These are phyloP conservation scores for Eucalyptus brandiana DNA, from an alignment of 345 rosid genomes.

Conservation along the genomic window DNA sequence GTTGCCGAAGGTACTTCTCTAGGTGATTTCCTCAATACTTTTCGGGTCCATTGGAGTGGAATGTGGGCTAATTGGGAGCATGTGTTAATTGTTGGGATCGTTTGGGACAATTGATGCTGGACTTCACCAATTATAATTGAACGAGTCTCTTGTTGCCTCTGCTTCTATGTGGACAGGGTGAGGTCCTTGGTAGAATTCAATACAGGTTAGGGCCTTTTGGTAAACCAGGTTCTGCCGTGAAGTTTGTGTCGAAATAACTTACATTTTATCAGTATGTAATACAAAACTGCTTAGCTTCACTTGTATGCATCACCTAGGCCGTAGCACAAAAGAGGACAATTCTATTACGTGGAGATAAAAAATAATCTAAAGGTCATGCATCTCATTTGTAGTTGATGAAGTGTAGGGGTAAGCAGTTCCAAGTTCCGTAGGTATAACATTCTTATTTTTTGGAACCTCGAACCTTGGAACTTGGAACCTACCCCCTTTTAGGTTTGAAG, in stretches of 20 bases:
- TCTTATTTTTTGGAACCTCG: no score
- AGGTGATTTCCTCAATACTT: background rate
- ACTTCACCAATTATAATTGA: background rate
- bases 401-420: background rate
- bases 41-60: background rate
- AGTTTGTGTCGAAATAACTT: background rate
- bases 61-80: background rate
- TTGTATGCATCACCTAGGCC: background rate
- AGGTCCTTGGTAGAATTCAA: background rate
- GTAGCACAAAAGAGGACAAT: background rate
- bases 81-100: background rate
- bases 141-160: background rate
- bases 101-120: background rate
- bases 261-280: background rate
- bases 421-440: rapidly evolving
- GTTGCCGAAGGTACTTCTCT: conserved; percentile 56
- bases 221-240: background rate
- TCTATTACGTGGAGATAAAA: background rate
- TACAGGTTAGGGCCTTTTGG: background rate
- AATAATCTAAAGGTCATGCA: background rate
- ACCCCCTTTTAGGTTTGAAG: no score
- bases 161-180: background rate
- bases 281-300: background rate
- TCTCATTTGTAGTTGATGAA: background rate
- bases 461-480: no score